Evolutionary conservation across 345 rosid genomes (phyloP).

Genomic region (Theobroma cacao): DNA sequence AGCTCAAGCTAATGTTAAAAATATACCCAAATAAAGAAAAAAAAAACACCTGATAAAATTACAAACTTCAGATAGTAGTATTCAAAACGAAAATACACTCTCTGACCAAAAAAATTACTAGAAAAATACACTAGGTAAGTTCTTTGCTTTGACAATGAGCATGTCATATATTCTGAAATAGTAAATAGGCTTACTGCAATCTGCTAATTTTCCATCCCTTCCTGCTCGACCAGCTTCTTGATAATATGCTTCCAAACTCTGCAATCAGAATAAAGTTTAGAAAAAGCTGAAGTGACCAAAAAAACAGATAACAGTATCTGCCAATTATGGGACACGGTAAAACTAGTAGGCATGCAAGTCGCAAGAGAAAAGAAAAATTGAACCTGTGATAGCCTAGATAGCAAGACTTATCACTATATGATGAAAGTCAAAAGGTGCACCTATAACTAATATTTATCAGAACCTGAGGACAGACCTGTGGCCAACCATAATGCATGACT

Average conservation of each 20-base stretch:
- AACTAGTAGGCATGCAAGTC: not conserved
- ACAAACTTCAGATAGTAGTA: not conserved
- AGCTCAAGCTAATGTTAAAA: conserved; percentile 2
- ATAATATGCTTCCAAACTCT: conserved; percentile 94
- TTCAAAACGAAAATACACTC: no score
- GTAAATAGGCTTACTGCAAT: conserved; percentile 58
- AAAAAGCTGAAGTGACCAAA: not conserved
- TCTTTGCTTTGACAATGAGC: not conserved
- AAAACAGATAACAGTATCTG: not conserved
- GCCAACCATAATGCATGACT: conserved; percentile 94
- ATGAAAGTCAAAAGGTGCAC: not conserved
- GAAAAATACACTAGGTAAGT: not conserved
- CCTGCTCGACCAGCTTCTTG: conserved; percentile 99
- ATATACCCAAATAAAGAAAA: not conserved
- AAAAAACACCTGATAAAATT: not conserved
- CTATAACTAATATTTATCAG: not conserved
- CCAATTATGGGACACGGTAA: not conserved
- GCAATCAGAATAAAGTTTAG: conserved; percentile 22
- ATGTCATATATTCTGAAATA: not conserved
- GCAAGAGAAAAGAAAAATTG: not conserved
- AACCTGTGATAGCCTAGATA: not conserved
- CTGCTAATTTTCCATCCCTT: conserved; percentile 85
- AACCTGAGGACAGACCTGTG: conserved; percentile 54
- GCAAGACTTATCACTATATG: not conserved
- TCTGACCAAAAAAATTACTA: no score